Evolutionary conservation across 257 asterid genomes (phyloP).

Genomic region (Plantago ovata): DNA sequence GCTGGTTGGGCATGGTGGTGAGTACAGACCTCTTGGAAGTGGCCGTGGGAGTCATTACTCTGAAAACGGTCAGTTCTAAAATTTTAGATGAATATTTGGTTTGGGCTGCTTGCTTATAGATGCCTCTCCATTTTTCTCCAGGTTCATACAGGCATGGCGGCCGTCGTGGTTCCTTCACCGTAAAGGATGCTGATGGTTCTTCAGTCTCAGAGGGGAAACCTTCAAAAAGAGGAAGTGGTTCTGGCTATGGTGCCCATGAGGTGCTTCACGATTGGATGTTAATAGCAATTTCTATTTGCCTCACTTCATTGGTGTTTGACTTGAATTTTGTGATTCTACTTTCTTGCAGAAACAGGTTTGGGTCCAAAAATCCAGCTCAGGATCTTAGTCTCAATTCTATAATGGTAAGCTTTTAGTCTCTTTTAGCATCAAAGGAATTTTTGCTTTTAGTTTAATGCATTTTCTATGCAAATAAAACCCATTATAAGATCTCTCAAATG

Average conservation of each 20-base stretch:
- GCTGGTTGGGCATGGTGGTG: constrained; percentile 42
- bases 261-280: constrained; percentile 29
- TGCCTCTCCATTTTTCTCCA: constrained; percentile 27
- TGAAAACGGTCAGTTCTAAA: constrained; percentile 58
- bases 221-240: constrained; percentile 61
- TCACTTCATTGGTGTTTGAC: constrained; percentile 12
- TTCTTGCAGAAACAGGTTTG: constrained; percentile 85
- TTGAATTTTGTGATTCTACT: constrained; percentile 6
- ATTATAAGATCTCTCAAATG: no score
- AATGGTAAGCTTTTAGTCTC: constrained; percentile 42
- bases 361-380: constrained; percentile 94
- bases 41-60: constrained; percentile 58
- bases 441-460: not conserved
- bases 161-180: constrained; percentile 56
- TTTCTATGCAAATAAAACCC: no score
- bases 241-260: constrained; percentile 61
- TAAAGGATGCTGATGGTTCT: constrained; percentile 60
- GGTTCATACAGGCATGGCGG: constrained; percentile 69
- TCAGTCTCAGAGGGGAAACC: constrained; percentile 57
- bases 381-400: constrained; percentile 46
- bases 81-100: constrained; percentile 14
- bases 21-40: constrained; percentile 43
- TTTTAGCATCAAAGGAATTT: constrained; percentile 3
- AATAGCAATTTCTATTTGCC: not conserved
- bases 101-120: constrained; percentile 13